Conservation (phyloP, 208 protist genomes). For the Trypanosoma brucei region DNA sequence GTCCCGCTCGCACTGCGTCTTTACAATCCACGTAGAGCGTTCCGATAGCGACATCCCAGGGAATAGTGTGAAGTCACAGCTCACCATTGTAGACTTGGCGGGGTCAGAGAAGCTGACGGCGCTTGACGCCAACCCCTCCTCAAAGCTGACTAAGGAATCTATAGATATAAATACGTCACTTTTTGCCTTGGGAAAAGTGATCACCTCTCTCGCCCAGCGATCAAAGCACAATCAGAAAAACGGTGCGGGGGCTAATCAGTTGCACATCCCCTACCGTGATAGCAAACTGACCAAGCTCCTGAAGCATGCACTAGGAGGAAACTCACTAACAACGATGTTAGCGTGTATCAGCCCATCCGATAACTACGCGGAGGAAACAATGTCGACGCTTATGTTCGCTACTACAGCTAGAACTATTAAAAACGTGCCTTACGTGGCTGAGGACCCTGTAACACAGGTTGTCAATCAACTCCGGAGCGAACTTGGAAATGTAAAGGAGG, state of each 20-base stretch:
- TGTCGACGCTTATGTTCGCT: constrained; percentile 90
- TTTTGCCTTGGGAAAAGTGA: constrained; percentile 89
- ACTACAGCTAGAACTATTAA: constrained; percentile 82
- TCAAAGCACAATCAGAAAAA: constrained; percentile 9
- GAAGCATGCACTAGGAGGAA: constrained; percentile 78
- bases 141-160: constrained; percentile 71
- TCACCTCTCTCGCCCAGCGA: constrained; percentile 58
- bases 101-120: constrained; percentile 85
- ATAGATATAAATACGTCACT: constrained; percentile 92
- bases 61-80: constrained; percentile 43
- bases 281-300: constrained; percentile 88
- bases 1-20: constrained; percentile 89
- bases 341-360: constrained; percentile 86
- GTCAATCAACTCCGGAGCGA: constrained; percentile 71
- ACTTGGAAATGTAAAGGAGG: constrained; percentile 66
- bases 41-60: constrained; percentile 29
- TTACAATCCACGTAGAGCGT: constrained; percentile 81
- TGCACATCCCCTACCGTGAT: constrained; percentile 89
- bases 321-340: constrained; percentile 82
- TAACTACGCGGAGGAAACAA: constrained; percentile 79
- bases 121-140: constrained; percentile 41
- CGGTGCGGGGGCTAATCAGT: background rate
- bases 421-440: constrained; percentile 81
- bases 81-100: constrained; percentile 89
- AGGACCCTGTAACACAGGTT: constrained; percentile 64